phyloP scores from a whole-genome alignment of 1,139 yeast species.

The Diutina siamensis region DNA sequence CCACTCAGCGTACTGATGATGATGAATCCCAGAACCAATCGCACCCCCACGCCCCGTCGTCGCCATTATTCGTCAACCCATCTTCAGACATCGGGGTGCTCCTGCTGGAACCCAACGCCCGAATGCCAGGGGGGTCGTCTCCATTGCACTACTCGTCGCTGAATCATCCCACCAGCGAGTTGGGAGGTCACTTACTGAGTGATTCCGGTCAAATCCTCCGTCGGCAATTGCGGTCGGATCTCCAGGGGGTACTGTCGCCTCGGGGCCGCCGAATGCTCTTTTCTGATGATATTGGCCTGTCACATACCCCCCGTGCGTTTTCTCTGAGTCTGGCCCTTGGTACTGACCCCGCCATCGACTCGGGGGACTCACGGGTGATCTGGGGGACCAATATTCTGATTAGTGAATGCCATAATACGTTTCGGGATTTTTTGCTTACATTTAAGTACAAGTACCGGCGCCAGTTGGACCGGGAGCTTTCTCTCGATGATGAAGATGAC shows the following conservation, averaged over 20 bases:
- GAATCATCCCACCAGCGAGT: neutral
- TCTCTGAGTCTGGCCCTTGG: constrained; percentile 15
- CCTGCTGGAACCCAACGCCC: neutral
- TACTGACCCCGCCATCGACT: constrained; percentile 21
- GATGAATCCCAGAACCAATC: neutral
- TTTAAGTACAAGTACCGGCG: constrained; percentile 73
- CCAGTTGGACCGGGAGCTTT: constrained; percentile 29
- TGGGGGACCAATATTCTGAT: constrained; percentile 99
- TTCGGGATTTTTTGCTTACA: constrained; percentile 73
- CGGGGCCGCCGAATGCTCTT: constrained; percentile 3
- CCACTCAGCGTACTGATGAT: neutral
- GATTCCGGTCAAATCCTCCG: neutral
- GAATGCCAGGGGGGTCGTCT: constrained; percentile 1
- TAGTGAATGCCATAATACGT: constrained; percentile 69
- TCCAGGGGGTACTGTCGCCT: constrained; percentile 1
- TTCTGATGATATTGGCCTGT: neutral
- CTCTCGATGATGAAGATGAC: constrained; percentile 41
- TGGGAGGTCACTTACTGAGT: neutral
- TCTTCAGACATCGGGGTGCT: neutral
- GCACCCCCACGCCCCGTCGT: constrained; percentile 2
- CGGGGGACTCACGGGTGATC: constrained; percentile 77
- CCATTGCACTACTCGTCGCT: constrained; percentile 2
- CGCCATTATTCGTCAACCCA: constrained; percentile 2
- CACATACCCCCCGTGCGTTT: neutral
- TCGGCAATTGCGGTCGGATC: neutral